phyloP scores from a whole-genome alignment of 768 basidiomycete species.

The Lactarius sanguifluus region DNA sequence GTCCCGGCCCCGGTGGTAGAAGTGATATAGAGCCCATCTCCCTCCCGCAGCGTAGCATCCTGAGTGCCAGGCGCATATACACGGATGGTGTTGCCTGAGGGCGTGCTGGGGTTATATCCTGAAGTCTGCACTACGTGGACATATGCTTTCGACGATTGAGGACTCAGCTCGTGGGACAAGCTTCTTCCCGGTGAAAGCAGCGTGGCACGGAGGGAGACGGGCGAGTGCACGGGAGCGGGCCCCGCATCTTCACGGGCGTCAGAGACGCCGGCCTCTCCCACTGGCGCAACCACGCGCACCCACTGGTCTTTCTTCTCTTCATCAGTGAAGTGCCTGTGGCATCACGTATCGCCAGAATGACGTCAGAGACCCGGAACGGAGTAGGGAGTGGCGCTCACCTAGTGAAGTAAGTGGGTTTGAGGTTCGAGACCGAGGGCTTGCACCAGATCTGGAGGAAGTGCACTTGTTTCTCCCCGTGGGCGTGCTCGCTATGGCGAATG shows the following conservation, averaged over 20 bases:
- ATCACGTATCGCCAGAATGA: no score
- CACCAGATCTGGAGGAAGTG: slow-evolving; percentile 77
- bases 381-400: slow-evolving; percentile 40
- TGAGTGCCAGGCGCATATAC: slow-evolving; percentile 44
- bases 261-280: slow-evolving; percentile 54
- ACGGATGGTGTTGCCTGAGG: slow-evolving; percentile 59
- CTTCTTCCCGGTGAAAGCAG: slow-evolving; percentile 57
- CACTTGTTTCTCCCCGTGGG: slow-evolving; percentile 46
- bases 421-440: slow-evolving; percentile 44
- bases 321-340: slow-evolving; percentile 68
- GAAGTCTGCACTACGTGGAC: slow-evolving; percentile 84
- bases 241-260: slow-evolving; percentile 65
- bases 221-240: slow-evolving; percentile 77
- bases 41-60: slow-evolving; percentile 67
- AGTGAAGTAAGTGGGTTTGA: slow-evolving; percentile 82
- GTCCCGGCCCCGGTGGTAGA: slow-evolving; percentile 44
- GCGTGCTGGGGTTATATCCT: slow-evolving; percentile 65
- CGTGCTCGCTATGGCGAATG: slow-evolving; percentile 78
- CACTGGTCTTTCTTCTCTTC: slow-evolving; percentile 76
- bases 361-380: background rate
- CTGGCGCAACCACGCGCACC: slow-evolving; percentile 74
- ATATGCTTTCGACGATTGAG: slow-evolving; percentile 56
- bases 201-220: slow-evolving; percentile 70
- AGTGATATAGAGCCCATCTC: slow-evolving; percentile 80
- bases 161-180: slow-evolving; percentile 46